Evolutionary conservation across 2,329 filamentous ascomycete genomes (phyloP).

Genomic region (Magnaporthiopsis rhizophila): DNA sequence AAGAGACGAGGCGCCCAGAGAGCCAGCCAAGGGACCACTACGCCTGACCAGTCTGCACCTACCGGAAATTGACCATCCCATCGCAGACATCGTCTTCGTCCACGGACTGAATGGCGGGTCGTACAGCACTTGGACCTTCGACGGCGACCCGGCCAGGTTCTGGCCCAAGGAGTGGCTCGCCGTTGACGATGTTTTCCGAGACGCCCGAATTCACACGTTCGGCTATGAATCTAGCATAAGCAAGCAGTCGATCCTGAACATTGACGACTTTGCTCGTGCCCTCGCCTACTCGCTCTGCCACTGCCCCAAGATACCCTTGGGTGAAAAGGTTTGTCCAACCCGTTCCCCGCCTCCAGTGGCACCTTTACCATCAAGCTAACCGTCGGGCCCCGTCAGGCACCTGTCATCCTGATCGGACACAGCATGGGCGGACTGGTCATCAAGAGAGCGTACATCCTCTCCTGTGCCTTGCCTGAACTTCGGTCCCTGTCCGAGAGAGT

Average conservation of each 20-base stretch:
- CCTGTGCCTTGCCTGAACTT: slow-evolving; percentile 16
- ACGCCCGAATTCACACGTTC: slow-evolving; percentile 26
- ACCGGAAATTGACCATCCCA: neutral
- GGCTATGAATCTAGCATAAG: slow-evolving; percentile 17
- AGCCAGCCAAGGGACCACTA: too few species aligned
- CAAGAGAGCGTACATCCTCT: slow-evolving; percentile 27
- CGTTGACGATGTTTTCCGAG: slow-evolving; percentile 19
- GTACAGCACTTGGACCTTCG: slow-evolving; percentile 25
- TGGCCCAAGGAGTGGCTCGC: slow-evolving; percentile 28
- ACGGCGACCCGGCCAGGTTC: slow-evolving; percentile 15
- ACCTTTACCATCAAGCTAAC: neutral
- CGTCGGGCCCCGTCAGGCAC: slow-evolving; percentile 9
- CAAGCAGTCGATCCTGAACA: slow-evolving; percentile 18
- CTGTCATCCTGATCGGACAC: slow-evolving; percentile 18
- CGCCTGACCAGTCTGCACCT: too few species aligned
- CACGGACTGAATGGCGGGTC: slow-evolving; percentile 30
- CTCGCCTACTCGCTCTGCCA: slow-evolving; percentile 22
- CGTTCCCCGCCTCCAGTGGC: slow-evolving; percentile 1
- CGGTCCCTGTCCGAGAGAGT: slow-evolving; percentile 16
- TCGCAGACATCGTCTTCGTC: slow-evolving; percentile 26
- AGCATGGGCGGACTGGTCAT: slow-evolving; percentile 23
- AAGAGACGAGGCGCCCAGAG: too few species aligned
- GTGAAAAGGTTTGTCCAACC: slow-evolving; percentile 9
- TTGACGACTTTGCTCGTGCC: slow-evolving; percentile 23
- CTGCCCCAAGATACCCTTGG: slow-evolving; percentile 16